Percentiles rank a stretch among this genome's conserved stretches.
These are phyloP conservation scores for Inonotus obliquus DNA, from an alignment of 1,284 basidiomycete genomes.

Conservation along the genomic window DNA sequence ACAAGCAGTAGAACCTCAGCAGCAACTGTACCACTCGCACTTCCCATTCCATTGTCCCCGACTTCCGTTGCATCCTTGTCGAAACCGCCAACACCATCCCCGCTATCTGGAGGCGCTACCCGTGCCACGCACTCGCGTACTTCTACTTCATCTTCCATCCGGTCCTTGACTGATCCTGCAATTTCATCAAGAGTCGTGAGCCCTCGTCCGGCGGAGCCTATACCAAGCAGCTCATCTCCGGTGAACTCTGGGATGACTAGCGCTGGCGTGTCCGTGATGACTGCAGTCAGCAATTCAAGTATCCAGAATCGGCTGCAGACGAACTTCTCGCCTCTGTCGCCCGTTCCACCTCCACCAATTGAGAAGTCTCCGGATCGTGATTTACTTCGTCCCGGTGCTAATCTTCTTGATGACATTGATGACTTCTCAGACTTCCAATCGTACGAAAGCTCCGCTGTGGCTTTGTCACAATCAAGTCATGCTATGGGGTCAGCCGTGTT, in stretches of 20 bases:
- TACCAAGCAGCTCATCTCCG: not conserved
- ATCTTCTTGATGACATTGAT: conserved; percentile 24
- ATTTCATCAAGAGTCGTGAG: not conserved
- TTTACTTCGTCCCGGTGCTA: not conserved
- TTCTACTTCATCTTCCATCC: not conserved
- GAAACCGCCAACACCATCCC: conserved; percentile 26
- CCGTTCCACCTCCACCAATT: conserved; percentile 11
- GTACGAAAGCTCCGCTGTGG: conserved; percentile 20
- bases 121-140: not conserved
- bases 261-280: not conserved
- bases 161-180: not conserved
- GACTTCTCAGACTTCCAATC: conserved; percentile 31
- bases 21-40: conserved; percentile 12
- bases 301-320: not conserved
- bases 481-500: not conserved
- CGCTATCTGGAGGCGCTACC: conserved; percentile 9
- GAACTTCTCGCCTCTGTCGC: not conserved
- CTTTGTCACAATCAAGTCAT: not conserved
- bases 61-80: conserved; percentile 14
- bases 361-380: conserved; percentile 16
- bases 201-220: not conserved
- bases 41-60: conserved; percentile 18
- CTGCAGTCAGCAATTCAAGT: not conserved
- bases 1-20: not conserved
- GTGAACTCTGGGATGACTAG: not conserved